These are phyloP conservation scores for Fusarium continuum DNA, from an alignment of 2,329 filamentous ascomycete genomes.

Conservation along the genomic window DNA sequence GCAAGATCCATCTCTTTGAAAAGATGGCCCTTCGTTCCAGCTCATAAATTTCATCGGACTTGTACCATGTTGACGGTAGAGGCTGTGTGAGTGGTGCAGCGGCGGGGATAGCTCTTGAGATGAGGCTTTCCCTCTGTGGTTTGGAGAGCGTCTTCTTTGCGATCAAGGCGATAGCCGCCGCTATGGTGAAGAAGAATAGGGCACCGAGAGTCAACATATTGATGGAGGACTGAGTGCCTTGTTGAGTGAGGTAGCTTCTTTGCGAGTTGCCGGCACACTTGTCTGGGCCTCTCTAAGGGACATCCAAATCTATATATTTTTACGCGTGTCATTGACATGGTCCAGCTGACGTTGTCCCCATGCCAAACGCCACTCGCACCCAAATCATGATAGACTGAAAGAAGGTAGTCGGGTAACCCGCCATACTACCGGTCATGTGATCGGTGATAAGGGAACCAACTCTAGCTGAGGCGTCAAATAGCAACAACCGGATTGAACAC, in stretches of 20 bases:
- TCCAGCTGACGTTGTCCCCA: not conserved
- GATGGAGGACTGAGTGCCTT: not conserved
- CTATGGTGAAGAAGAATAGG: conserved; percentile 11
- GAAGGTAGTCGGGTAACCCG: conserved; percentile 17
- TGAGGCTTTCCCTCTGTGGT: conserved; percentile 19
- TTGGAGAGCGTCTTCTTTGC: conserved; percentile 10
- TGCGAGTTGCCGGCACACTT: not conserved
- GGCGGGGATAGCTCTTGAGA: conserved; percentile 20
- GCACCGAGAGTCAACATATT: conserved; percentile 22
- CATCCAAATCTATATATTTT: conserved; percentile 14
- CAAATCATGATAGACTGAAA: not conserved
- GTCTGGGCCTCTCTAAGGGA: not conserved
- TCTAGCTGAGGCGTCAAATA: conserved; percentile 8
- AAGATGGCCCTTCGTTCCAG: conserved; percentile 66
- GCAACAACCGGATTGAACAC: conserved; percentile 9
- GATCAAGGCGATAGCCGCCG: not conserved
- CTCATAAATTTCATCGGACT: conserved; percentile 62
- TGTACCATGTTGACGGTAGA: conserved; percentile 55
- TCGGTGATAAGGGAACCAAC: conserved; percentile 20
- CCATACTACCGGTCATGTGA: conserved; percentile 29
- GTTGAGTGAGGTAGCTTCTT: not conserved
- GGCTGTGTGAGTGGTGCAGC: conserved; percentile 27
- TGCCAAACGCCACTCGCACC: conserved; percentile 8
- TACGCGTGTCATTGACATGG: not conserved
- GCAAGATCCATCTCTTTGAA: conserved; percentile 64